A percentile compares a stretch with the other conserved stretches of the same genome.
These are phyloP conservation scores for Ophiostoma perfectum DNA, from an alignment of 2,329 filamentous ascomycete genomes.

Conservation along the genomic window DNA sequence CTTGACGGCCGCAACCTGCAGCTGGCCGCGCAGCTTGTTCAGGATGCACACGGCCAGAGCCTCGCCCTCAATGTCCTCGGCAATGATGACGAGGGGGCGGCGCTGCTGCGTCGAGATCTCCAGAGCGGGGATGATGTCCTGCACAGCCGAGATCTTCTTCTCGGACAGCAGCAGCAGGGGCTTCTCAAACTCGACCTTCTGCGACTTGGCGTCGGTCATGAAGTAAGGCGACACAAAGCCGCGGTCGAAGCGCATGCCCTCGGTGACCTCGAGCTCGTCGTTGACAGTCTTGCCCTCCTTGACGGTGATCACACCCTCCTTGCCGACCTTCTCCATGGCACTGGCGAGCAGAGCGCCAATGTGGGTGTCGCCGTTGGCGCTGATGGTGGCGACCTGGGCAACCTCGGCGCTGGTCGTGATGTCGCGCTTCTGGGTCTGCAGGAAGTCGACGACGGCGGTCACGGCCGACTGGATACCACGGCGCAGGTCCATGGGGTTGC, in stretches of 20 bases:
- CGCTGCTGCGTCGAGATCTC: conserved; percentile 94
- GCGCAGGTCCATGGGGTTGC: conserved; percentile 99
- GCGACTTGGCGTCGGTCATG: conserved; percentile 97
- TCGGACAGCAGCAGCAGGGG: conserved; percentile 96
- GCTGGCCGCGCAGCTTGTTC: conserved; percentile 99
- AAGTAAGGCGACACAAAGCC: conserved; percentile 99
- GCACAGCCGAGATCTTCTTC: conserved; percentile 99
- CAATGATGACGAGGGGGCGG: conserved; percentile 94
- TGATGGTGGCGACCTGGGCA: conserved; percentile 96
- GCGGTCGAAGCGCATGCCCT: conserved; percentile 99
- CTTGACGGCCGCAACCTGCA: conserved; percentile 98
- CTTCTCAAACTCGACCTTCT: conserved; percentile 99
- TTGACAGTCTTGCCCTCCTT: conserved; percentile 99
- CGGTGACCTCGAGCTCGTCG: conserved; percentile 96
- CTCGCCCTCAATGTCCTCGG: conserved; percentile 98
- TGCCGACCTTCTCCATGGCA: conserved; percentile 99
- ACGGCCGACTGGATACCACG: conserved; percentile 96
- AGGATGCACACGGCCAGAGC: conserved; percentile 97
- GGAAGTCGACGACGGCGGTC: conserved; percentile 86
- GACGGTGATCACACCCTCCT: conserved; percentile 99
- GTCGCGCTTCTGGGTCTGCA: conserved; percentile 93
- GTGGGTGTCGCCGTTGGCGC: conserved; percentile 92
- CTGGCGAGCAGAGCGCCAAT: conserved; percentile 94
- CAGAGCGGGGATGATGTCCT: conserved; percentile 97
- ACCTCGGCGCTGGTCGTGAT: conserved; percentile 97